Conservation (phyloP, 306 rosid species). For the Biancaea sappan region DNA sequence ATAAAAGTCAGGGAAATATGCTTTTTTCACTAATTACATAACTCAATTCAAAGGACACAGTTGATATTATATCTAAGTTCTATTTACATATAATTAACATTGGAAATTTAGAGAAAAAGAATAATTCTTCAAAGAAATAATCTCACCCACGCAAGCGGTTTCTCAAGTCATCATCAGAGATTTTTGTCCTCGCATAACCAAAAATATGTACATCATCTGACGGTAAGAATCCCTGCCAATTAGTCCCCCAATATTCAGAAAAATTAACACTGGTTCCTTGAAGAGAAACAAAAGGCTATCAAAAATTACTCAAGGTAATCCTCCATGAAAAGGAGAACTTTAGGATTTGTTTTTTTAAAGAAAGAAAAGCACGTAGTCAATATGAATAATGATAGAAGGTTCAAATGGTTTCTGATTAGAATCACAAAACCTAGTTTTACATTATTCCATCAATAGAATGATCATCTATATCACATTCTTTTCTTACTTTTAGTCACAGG, state of each 20-base stretch:
- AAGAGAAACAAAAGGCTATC: slow-evolving; percentile 5
- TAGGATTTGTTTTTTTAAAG: neutral
- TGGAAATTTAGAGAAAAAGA: neutral
- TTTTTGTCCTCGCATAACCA: slow-evolving; percentile 89
- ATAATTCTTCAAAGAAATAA: neutral
- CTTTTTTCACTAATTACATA: slow-evolving; percentile 19
- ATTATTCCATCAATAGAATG: slow-evolving; percentile 7
- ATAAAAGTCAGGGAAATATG: neutral
- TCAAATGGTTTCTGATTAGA: slow-evolving; percentile 4
- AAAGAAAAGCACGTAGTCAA: neutral
- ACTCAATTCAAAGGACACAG: neutral
- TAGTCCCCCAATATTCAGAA: neutral
- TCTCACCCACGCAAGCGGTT: slow-evolving; percentile 69
- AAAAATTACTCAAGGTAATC: neutral
- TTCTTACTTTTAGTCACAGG: neutral
- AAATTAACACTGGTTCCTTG: neutral
- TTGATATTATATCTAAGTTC: neutral
- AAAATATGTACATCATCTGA: slow-evolving; percentile 73
- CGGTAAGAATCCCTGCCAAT: slow-evolving; percentile 65
- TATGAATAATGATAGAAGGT: neutral
- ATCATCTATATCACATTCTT: neutral
- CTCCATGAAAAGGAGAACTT: neutral
- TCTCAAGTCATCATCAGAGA: slow-evolving; percentile 74
- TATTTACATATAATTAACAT: neutral
- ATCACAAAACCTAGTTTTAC: neutral